Evolutionary conservation across 371 early-diverging fungal genomes (phyloP), one percentile per base, ranked within the genome.

Genomic region (Choanephora cucurbitarum): DNA sequence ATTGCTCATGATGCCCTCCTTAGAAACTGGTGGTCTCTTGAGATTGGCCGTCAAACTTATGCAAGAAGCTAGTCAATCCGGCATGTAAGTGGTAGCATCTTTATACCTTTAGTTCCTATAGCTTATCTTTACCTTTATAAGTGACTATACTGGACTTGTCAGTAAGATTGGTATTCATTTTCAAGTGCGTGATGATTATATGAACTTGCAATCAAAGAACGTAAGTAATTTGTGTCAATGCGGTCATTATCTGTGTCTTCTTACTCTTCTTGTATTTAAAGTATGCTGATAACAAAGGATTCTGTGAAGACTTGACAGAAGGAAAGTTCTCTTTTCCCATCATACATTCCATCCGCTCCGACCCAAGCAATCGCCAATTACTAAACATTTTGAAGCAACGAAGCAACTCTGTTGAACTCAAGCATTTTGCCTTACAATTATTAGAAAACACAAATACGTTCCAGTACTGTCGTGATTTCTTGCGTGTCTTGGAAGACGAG

Each of bases 311-410:
- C 66, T 67, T 98, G 58, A 94, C 95, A 0, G 99, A 98, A 73
- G 99, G 99, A 61, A 98, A 98, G 72, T 98, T 95, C 70, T 96
- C 96, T 9, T 97, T 91, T 62, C 95, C 94, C 1, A 86, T 97
- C 56, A 91, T 95, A 18, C 96, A 94, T 60, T 88, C 91, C 13
- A 91, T 96, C 45, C 83, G 85, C 0, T 58, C 79, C 0, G 80
- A 87, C 42, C 72, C 85, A 4, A 64, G 61, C 44, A 87, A 83
- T 54, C 79, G 84, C 7, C 90, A 91, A 66, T 65, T 95, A 21
- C 55, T 83, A 5, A 87, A 87, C 59, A 98, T 97, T 44, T 63
- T 98, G 44, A 85, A 89, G 54, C 95, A 96, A 68, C 85, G 85
- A 34, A 91, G 95, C 4, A 76, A 77, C 0, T 88, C 91, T 14